Percentiles rank a stretch among this genome's conserved stretches.
phyloP scores from a whole-genome alignment of 352 stramenopile species.

The Globisporangium orthogonon region DNA sequence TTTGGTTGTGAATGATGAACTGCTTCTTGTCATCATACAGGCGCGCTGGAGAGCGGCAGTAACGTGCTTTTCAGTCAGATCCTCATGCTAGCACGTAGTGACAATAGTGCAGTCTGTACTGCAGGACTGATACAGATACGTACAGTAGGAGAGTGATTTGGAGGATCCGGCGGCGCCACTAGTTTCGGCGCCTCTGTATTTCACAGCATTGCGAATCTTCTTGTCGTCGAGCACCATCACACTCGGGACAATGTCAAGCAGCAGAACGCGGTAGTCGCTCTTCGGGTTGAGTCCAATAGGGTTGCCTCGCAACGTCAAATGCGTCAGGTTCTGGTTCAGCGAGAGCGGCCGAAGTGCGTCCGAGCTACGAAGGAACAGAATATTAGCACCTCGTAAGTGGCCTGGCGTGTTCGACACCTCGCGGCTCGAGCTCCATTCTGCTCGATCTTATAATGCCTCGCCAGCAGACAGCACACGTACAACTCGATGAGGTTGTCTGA shows the following conservation, averaged over 20 bases:
- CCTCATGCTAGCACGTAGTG: not conserved
- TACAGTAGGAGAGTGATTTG: constrained; percentile 77
- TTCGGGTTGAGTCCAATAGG: constrained; percentile 48
- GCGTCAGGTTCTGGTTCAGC: constrained; percentile 61
- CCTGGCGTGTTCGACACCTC: too few species aligned
- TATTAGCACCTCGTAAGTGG: not conserved
- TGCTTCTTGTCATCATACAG: constrained; percentile 82
- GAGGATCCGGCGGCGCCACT: constrained; percentile 9
- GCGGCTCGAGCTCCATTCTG: too few species aligned
- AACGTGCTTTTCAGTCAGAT: not conserved
- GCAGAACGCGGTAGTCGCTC: constrained; percentile 49
- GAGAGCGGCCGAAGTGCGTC: constrained; percentile 58
- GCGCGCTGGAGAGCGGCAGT: constrained; percentile 24
- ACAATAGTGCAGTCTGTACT: not conserved
- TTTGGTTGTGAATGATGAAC: constrained; percentile 57
- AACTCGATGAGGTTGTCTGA: constrained; percentile 76
- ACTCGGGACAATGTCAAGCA: constrained; percentile 71
- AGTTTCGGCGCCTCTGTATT: constrained; percentile 30
- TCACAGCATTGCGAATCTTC: constrained; percentile 48
- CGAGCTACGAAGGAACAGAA: constrained; percentile 19
- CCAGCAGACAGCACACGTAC: constrained; percentile 23
- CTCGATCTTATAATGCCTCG: not conserved
- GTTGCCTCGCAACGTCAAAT: constrained; percentile 62
- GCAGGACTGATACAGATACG: not conserved
- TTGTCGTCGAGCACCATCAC: constrained; percentile 73